Base-by-base conservation (phyloP, 352 stramenopile genomes). In the Globisporangium barbulae region DNA sequence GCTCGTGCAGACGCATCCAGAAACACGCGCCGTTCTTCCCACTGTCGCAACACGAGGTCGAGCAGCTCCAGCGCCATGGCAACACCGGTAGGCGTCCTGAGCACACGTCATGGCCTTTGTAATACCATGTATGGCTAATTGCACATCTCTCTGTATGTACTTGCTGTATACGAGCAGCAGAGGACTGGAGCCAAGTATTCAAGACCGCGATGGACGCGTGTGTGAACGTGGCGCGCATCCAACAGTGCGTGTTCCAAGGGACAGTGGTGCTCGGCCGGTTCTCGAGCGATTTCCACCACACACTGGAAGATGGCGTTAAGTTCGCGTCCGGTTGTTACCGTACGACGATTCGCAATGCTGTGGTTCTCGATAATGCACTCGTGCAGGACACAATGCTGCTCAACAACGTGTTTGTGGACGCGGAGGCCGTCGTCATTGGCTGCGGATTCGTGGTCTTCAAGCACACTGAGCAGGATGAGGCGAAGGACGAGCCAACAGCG, bases 331-430 rank as follows among this genome's bases (percentile, higher is more conserved):
- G 87, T 8, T 78, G 85, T 59, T 94, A 90, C 71, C 85, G 82
- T 58, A 78, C 85, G 44, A 81, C 76, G 45, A 65, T 96, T 30
- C 73, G 74, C 54, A 70, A 94, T 49, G 75, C 59, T 0, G 66
- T 90, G 22, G 68, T 93, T n/a, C 67, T 91, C 31, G 81, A 94
- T 63, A 69, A 94, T 41, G 82, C 82, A 22, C 78, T 96, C 44
- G 83, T 96, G 59, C 74, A 78, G 61, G 78, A 93, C 75, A 90
- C 78, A 30, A 62, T 81, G 15, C 75, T 85, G 57, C 70, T 94
- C 3, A 67, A 69, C 48, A 61, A 75, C 33, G 71, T 80, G 33
- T 61, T 91, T 17, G 72, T 93, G 17, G 70, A 85, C 49, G 55
- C 60, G 17, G 63, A 67, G 12, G 84, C 85, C 15, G 75, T 69